Base-by-base conservation (phyloP, 257 asterid genomes). In the Nicotiana paniculata region DNA sequence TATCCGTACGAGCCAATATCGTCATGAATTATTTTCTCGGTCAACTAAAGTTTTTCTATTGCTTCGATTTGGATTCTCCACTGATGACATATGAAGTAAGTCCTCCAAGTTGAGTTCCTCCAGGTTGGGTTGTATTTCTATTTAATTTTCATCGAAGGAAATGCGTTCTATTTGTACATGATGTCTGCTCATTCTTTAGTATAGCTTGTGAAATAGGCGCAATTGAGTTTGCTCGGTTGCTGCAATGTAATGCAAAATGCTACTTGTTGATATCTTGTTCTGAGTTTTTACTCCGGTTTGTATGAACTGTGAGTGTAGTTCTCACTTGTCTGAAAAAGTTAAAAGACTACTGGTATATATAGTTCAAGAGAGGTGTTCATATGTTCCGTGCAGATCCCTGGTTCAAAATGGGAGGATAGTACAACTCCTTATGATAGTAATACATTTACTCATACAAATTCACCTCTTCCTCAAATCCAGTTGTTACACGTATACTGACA, bases 1-100 rank as follows among this genome's bases (percentile, higher is more conserved):
- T 82, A 82, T 30, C 85, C 85, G 30, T 85, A 85, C 21, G 84
- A 82, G 66, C 88, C 88, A 48, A 82, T 85, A 68, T 85, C 88
- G 3, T 85, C 88, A 0, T 85, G 76, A 80, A 43, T 54, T 28
- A 17, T 18, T 79, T 51, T 62, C 79, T 74, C 4, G 26, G 16
- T 28, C 43, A n/a, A 68, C 77, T 35, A 13, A 61, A 26, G 17
- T 30, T 62, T 12, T 26, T 61, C 43, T 61, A 26, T 35, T 46
- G 3, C 74, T 58, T 61, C 18, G 24, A 39, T 26, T 59, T 28
- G 82, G 58, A 59, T 59, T 78, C 72, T 21, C 58, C 57, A 24
- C 58, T 59, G 82, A 43, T 39, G 82, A 61, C 69, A 46, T 61
- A 28, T 35, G 57, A 79, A 33, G 82, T 12, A 61, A 61, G 63